A percentile compares a stretch with the other conserved stretches of the same genome.
These are phyloP conservation scores for Debaryomycetaceae sp. DNA, from an alignment of 1,139 yeast genomes.

Conservation along the genomic window DNA sequence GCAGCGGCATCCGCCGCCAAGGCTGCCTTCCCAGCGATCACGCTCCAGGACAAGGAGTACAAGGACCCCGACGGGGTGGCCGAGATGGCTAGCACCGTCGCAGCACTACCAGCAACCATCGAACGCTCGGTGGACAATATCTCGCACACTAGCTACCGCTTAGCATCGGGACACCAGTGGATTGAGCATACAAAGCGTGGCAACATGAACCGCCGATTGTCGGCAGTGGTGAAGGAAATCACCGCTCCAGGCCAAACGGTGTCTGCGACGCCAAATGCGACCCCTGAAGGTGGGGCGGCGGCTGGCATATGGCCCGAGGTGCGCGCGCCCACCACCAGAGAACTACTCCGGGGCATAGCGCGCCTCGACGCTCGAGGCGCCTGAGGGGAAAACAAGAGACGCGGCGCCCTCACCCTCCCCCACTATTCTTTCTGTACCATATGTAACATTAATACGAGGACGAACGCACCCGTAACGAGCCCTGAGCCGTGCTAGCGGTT, in stretches of 20 bases:
- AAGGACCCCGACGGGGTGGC: slow-evolving; percentile 10
- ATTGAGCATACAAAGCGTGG: slow-evolving; percentile 15
- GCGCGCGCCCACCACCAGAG: slow-evolving; percentile 8
- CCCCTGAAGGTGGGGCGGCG: neutral
- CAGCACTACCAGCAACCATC: slow-evolving; percentile 13
- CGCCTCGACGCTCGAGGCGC: slow-evolving; percentile 8
- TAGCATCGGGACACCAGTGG: slow-evolving; percentile 19
- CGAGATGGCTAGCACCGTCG: too few species aligned
- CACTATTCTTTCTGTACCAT: slow-evolving; percentile 1
- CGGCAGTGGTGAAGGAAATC: slow-evolving; percentile 18
- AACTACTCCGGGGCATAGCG: slow-evolving; percentile 9
- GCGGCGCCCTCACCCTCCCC: too few species aligned
- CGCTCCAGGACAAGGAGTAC: neutral
- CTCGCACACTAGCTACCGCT: slow-evolving; percentile 18
- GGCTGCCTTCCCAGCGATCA: slow-evolving; percentile 12
- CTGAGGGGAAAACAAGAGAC: too few species aligned
- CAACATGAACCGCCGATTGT: slow-evolving; percentile 16
- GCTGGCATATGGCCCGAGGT: slow-evolving; percentile 4
- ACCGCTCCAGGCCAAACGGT: slow-evolving; percentile 10
- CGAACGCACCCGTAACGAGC: too few species aligned
- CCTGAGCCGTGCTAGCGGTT: too few species aligned
- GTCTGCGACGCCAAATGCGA: slow-evolving; percentile 6
- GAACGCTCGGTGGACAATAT: slow-evolving; percentile 22
- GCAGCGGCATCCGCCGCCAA: too few species aligned
- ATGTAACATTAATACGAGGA: too few species aligned